phyloP scores from a whole-genome alignment of 2,329 filamentous ascomycete species.

The Trichoderma asperellum region DNA sequence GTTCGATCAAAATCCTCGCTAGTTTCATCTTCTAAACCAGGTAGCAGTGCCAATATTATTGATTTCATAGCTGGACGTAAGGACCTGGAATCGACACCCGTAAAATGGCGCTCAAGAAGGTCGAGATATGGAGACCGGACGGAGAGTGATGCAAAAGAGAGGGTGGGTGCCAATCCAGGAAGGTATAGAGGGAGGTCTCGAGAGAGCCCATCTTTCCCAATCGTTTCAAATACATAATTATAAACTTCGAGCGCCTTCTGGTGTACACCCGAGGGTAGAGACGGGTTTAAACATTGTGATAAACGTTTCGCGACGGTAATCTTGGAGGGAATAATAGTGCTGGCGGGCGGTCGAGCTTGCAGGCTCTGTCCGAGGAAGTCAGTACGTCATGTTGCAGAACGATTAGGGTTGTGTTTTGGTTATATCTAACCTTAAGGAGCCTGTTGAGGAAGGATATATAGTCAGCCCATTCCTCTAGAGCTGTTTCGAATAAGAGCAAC shows the following conservation, averaged over 20 bases:
- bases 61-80: conserved; percentile 89
- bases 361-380: conserved; percentile 63
- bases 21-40: conserved; percentile 92
- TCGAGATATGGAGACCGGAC: conserved; percentile 85
- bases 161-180: conserved; percentile 82
- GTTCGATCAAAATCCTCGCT: conserved; percentile 96
- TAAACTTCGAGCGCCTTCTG: conserved; percentile 97
- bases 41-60: conserved; percentile 84
- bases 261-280: conserved; percentile 92
- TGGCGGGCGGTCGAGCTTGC: conserved; percentile 77
- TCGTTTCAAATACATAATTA: conserved; percentile 81
- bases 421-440: conserved; percentile 73
- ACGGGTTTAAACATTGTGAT: conserved; percentile 92
- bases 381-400: neutral
- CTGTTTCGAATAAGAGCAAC: conserved; percentile 86
- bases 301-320: conserved; percentile 83
- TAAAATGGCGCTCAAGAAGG: conserved; percentile 78
- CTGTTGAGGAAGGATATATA: conserved; percentile 97
- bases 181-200: conserved; percentile 85
- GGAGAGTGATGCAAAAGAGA: conserved; percentile 93
- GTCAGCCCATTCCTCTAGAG: conserved; percentile 97
- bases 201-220: conserved; percentile 79
- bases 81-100: conserved; percentile 69
- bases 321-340: conserved; percentile 78
- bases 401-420: neutral